Conservation (phyloP, 257 asterid species). For the Lithospermum erythrorhizon region DNA sequence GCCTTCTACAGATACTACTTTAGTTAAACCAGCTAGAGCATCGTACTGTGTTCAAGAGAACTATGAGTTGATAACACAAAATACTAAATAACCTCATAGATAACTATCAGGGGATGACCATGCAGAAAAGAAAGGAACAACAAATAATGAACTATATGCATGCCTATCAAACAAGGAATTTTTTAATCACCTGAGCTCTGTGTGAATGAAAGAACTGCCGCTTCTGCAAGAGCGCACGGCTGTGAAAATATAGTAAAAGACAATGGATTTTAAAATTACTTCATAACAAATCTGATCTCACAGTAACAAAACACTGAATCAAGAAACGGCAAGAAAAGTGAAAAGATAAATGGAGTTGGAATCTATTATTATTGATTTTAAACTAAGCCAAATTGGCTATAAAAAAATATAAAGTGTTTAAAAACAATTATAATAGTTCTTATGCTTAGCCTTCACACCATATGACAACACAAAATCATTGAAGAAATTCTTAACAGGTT, state of each 20-base stretch:
- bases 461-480: too few species aligned
- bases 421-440: neutral
- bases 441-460: neutral
- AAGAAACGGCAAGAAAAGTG: neutral
- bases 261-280: constrained; percentile 2
- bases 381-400: neutral
- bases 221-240: constrained; percentile 87
- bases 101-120: neutral
- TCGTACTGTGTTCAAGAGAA: too few species aligned
- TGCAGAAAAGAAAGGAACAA: neutral
- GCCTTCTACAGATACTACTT: neutral
- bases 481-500: neutral
- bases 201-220: constrained; percentile 98
- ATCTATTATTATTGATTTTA: too few species aligned
- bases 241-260: constrained; percentile 16
- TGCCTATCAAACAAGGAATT: neutral
- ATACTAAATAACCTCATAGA: neutral
- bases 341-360: neutral
- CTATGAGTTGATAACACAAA: neutral
- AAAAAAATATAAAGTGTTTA: too few species aligned
- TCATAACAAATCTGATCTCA: constrained; percentile 3
- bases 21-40: too few species aligned
- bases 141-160: constrained; percentile 3
- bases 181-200: constrained; percentile 82
- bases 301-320: neutral